These are phyloP conservation scores for Fusarium mangiferae DNA, from an alignment of 2,329 filamentous ascomycete genomes.

Conservation along the genomic window DNA sequence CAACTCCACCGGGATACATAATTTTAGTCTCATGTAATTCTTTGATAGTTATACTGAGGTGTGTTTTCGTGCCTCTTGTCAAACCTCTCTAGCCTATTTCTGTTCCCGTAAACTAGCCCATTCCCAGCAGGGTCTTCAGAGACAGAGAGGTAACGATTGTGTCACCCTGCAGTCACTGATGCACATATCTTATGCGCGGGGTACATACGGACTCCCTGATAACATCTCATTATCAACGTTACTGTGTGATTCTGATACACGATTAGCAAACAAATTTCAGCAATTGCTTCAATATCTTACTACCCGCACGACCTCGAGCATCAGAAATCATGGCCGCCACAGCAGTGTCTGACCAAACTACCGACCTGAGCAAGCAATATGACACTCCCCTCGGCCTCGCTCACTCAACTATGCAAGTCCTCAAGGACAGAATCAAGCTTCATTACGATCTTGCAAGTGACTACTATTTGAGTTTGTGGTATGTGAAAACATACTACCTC, in stretches of 20 bases:
- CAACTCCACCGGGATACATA: not conserved
- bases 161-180: slow-evolving; percentile 23
- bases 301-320: not conserved
- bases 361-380: slow-evolving; percentile 57
- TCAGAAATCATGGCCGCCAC: slow-evolving; percentile 19
- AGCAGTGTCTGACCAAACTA: slow-evolving; percentile 34
- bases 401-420: slow-evolving; percentile 58
- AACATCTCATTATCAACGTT: not conserved
- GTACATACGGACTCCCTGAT: slow-evolving; percentile 4
- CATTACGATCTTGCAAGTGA: slow-evolving; percentile 71
- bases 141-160: not conserved
- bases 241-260: not conserved
- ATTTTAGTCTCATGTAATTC: not conserved
- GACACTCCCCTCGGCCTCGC: slow-evolving; percentile 57
- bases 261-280: not conserved
- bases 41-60: not conserved
- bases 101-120: not conserved
- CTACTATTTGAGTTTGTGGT: slow-evolving; percentile 71
- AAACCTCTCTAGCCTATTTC: not conserved
- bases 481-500: slow-evolving; percentile 24
- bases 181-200: slow-evolving; percentile 16
- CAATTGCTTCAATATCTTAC: not conserved
- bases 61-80: not conserved
- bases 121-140: not conserved
- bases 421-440: slow-evolving; percentile 68